Evolutionary conservation across 2,329 filamentous ascomycete genomes (phyloP).

Genomic region (Ploettnerulaceae sp.): DNA sequence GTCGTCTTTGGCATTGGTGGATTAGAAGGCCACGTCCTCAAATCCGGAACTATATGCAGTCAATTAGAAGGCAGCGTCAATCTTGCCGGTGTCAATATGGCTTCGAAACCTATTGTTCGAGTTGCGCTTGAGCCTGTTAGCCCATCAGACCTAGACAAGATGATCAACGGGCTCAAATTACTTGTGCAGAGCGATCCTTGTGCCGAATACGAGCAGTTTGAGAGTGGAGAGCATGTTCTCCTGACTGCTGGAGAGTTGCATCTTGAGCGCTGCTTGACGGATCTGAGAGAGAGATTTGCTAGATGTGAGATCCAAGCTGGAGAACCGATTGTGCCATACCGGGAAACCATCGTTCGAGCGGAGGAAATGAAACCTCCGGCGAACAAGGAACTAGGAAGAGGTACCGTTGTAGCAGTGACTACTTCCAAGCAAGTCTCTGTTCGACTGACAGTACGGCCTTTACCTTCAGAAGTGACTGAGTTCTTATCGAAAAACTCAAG

Average conservation of each 20-base stretch:
- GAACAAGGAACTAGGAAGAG: slow-evolving; percentile 81
- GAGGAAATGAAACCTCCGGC: slow-evolving; percentile 89
- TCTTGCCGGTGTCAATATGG: slow-evolving; percentile 76
- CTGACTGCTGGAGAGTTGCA: slow-evolving; percentile 92
- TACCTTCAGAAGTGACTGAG: slow-evolving; percentile 74
- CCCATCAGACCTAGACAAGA: slow-evolving; percentile 85
- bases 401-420: slow-evolving; percentile 69
- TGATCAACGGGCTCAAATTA: slow-evolving; percentile 82
- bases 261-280: slow-evolving; percentile 87
- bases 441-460: slow-evolving; percentile 68
- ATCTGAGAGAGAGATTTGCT: slow-evolving; percentile 87
- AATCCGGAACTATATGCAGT: slow-evolving; percentile 90
- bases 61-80: slow-evolving; percentile 83
- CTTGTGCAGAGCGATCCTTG: slow-evolving; percentile 94
- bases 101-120: slow-evolving; percentile 85
- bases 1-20: slow-evolving; percentile 94
- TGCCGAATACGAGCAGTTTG: slow-evolving; percentile 89
- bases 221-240: slow-evolving; percentile 91
- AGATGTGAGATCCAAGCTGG: slow-evolving; percentile 92
- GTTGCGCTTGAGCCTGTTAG: slow-evolving; percentile 93
- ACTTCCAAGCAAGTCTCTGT: slow-evolving; percentile 83
- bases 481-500: slow-evolving; percentile 78
- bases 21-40: slow-evolving; percentile 87
- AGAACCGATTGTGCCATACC: slow-evolving; percentile 90
- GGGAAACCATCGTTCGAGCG: slow-evolving; percentile 82